These are phyloP conservation scores for Pisolithus orientalis DNA, from an alignment of 768 basidiomycete species.

Conservation along the genomic window DNA sequence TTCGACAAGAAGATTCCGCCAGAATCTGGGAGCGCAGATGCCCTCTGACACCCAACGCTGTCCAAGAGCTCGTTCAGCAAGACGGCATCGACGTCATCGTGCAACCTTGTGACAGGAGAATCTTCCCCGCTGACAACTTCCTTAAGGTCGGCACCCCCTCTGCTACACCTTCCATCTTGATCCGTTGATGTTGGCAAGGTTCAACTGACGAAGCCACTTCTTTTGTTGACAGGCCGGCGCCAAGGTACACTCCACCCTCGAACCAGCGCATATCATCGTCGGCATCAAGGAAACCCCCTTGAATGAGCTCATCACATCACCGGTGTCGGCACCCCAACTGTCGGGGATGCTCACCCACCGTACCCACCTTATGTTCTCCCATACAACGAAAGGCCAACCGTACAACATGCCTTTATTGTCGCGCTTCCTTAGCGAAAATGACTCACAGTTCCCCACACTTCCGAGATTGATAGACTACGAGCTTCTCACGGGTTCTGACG, in stretches of 20 bases:
- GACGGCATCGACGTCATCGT: slow-evolving; percentile 63
- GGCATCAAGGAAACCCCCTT: slow-evolving; percentile 89
- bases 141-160: slow-evolving; percentile 40
- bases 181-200: background rate
- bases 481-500: slow-evolving; percentile 54
- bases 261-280: slow-evolving; percentile 64
- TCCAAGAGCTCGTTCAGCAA: slow-evolving; percentile 50
- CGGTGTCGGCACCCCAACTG: slow-evolving; percentile 24
- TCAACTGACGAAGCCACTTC: background rate
- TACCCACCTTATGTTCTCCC: slow-evolving; percentile 89
- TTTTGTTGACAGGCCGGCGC: slow-evolving; percentile 65
- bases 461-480: slow-evolving; percentile 81
- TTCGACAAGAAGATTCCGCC: slow-evolving; percentile 70
- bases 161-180: background rate
- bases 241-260: slow-evolving; percentile 46
- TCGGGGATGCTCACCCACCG: slow-evolving; percentile 32
- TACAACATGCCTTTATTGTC: slow-evolving; percentile 81
- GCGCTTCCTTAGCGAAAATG: slow-evolving; percentile 43
- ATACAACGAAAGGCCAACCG: slow-evolving; percentile 80
- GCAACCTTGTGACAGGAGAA: slow-evolving; percentile 69
- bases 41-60: slow-evolving; percentile 74
- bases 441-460: slow-evolving; percentile 9
- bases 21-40: slow-evolving; percentile 85
- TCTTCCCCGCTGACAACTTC: slow-evolving; percentile 63
- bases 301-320: slow-evolving; percentile 46